phyloP scores from a whole-genome alignment of 352 stramenopile genomes.

The Phytophthora constricta region DNA sequence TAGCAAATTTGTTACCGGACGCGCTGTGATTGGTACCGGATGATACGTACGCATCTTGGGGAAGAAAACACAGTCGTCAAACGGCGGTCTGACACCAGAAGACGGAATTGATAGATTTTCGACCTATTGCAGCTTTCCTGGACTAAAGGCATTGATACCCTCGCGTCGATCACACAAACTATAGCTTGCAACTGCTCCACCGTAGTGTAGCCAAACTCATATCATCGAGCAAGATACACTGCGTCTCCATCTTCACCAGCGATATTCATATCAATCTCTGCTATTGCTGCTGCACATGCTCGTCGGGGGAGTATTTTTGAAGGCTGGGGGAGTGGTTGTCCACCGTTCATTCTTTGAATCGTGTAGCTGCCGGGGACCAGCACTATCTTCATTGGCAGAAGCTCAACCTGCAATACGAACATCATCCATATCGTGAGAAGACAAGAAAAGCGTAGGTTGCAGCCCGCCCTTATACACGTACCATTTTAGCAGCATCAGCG shows the following conservation, averaged over 20 bases:
- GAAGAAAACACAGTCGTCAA: not conserved
- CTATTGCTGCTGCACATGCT: constrained; percentile 1
- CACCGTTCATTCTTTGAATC: constrained; percentile 8
- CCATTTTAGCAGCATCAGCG: not conserved
- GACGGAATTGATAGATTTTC: not conserved
- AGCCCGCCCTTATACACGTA: not conserved
- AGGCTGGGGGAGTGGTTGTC: not conserved
- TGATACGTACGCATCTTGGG: constrained; percentile 14
- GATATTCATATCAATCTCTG: constrained; percentile 3
- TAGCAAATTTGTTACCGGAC: not conserved
- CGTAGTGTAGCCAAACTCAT: constrained; percentile 4
- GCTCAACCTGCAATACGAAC: not conserved
- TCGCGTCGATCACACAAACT: constrained; percentile 10
- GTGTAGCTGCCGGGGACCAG: not conserved
- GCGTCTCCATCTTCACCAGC: not conserved
- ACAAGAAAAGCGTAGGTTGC: too few relatives aligned
- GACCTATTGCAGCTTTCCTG: not conserved
- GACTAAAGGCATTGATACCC: not conserved
- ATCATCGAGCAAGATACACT: constrained; percentile 2
- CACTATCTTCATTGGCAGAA: not conserved
- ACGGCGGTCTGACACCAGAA: not conserved
- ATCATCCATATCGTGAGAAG: not conserved
- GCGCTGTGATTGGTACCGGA: constrained; percentile 2
- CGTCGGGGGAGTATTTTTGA: not conserved
- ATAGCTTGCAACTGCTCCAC: constrained; percentile 3